phyloP scores from a whole-genome alignment of 192 early-diverging fungal genomes.

The Coemansia reversa region DNA sequence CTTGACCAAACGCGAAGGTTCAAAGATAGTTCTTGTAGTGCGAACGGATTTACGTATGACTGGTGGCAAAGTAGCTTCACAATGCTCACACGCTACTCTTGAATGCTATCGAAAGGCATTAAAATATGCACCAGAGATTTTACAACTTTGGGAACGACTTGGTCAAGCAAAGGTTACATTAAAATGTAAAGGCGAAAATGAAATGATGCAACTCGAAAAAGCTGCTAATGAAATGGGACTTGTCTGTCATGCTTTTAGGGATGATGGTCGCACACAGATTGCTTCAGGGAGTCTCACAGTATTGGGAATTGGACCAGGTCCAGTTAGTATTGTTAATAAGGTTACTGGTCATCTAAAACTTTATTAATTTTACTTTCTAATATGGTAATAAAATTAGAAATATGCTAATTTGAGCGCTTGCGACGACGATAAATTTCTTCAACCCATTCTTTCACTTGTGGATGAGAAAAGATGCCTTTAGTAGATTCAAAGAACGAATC shows the following conservation, averaged over 20 bases:
- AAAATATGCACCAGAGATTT: conserved; percentile 41
- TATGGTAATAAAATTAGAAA: no score
- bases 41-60: conserved; percentile 82
- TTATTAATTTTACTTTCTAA: conserved; percentile 8
- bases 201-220: conserved; percentile 52
- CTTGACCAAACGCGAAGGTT: conserved; percentile 4
- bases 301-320: conserved; percentile 82
- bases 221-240: conserved; percentile 78
- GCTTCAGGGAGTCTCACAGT: conserved; percentile 38
- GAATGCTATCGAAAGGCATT: conserved; percentile 63
- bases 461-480: conserved; percentile 77
- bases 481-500: conserved; percentile 84
- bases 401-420: no score
- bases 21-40: conserved; percentile 66
- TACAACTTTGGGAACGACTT: conserved; percentile 62
- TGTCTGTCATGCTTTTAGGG: conserved; percentile 46
- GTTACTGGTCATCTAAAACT: conserved; percentile 57
- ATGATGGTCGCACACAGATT: conserved; percentile 21
- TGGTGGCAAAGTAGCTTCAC: conserved; percentile 87
- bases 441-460: conserved; percentile 77
- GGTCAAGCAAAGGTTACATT: conserved; percentile 83
- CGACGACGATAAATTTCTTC: conserved; percentile 66
- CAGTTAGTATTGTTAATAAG: conserved; percentile 39
- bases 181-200: conserved; percentile 64
- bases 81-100: conserved; percentile 85